Conservation (phyloP, 768 basidiomycete genomes). For the Peribolospora kevripleyi region DNA sequence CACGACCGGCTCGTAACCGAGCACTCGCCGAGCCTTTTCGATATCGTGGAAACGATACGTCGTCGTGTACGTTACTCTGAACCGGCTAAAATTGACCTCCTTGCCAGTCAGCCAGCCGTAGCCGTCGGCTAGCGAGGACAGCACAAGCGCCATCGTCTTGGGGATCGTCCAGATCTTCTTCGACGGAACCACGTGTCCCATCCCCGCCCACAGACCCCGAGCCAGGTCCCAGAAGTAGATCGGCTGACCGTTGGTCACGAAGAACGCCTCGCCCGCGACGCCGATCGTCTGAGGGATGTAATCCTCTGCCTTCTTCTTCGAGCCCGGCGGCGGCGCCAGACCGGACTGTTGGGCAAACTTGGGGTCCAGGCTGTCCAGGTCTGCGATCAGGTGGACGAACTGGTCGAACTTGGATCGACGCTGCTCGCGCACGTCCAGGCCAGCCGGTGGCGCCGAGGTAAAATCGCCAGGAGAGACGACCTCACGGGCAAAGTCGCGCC, state of each 20-base stretch:
- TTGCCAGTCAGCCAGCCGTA: slow-evolving; percentile 47
- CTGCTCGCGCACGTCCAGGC: slow-evolving; percentile 2
- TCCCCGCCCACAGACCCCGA: slow-evolving; percentile 46
- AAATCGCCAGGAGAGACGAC: slow-evolving; percentile 12
- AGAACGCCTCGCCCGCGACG: slow-evolving; percentile 81
- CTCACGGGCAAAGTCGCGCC: slow-evolving; percentile 42
- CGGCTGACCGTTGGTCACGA: slow-evolving; percentile 93
- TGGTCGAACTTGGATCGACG: slow-evolving; percentile 11
- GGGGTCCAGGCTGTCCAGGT: not conserved
- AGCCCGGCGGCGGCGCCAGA: no score
- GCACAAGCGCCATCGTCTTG: slow-evolving; percentile 22
- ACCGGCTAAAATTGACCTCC: slow-evolving; percentile 63
- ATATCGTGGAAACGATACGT: slow-evolving; percentile 73
- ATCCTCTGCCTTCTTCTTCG: not conserved
- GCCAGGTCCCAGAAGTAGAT: slow-evolving; percentile 89
- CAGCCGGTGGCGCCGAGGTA: slow-evolving; percentile 8
- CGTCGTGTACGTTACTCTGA: slow-evolving; percentile 56
- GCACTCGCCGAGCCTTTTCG: slow-evolving; percentile 62
- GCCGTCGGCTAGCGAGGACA: slow-evolving; percentile 50
- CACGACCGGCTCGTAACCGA: slow-evolving; percentile 81
- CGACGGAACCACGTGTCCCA: slow-evolving; percentile 17
- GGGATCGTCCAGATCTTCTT: slow-evolving; percentile 7
- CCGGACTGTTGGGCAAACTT: not conserved
- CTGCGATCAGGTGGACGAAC: slow-evolving; percentile 4
- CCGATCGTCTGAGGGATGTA: slow-evolving; percentile 21